A percentile compares a stretch with the other conserved stretches of the same genome.
These are phyloP conservation scores for Penicillium lividum DNA, from an alignment of 495 filamentous ascomycete species.

Conservation along the genomic window DNA sequence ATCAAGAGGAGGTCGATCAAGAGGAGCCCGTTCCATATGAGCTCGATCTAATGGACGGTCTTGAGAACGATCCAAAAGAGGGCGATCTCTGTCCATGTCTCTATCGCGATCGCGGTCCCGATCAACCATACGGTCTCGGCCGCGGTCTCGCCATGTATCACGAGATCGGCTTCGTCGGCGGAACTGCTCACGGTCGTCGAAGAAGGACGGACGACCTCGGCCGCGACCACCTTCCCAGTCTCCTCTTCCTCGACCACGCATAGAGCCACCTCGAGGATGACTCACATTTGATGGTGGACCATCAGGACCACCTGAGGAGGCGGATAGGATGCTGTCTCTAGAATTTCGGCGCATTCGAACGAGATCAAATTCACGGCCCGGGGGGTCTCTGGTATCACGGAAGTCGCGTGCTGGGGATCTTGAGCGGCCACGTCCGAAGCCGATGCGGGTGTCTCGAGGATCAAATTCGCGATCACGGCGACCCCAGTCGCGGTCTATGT, in stretches of 20 bases:
- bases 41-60: too few species aligned
- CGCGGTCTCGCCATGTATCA: slow-evolving; percentile 59
- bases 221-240: slow-evolving; percentile 65
- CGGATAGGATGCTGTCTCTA: slow-evolving; percentile 64
- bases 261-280: slow-evolving; percentile 55
- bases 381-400: slow-evolving; percentile 47
- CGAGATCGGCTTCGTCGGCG: slow-evolving; percentile 67
- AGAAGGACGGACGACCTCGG: slow-evolving; percentile 52
- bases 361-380: slow-evolving; percentile 41
- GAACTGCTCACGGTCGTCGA: slow-evolving; percentile 63
- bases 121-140: slow-evolving; percentile 37
- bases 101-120: slow-evolving; percentile 44
- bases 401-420: slow-evolving; percentile 52
- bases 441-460: slow-evolving; percentile 38
- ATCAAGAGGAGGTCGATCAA: slow-evolving; percentile 18
- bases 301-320: slow-evolving; percentile 69
- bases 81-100: slow-evolving; percentile 33
- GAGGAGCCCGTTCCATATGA: background rate
- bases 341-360: slow-evolving; percentile 58
- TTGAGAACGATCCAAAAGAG: too few species aligned
- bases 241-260: slow-evolving; percentile 64
- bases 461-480: slow-evolving; percentile 48
- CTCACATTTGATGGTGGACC: slow-evolving; percentile 48
- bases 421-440: slow-evolving; percentile 48
- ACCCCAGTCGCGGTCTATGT: slow-evolving; percentile 43